Base-by-base conservation (phyloP, 179 eudicot species). In the Silene noctiflora region DNA sequence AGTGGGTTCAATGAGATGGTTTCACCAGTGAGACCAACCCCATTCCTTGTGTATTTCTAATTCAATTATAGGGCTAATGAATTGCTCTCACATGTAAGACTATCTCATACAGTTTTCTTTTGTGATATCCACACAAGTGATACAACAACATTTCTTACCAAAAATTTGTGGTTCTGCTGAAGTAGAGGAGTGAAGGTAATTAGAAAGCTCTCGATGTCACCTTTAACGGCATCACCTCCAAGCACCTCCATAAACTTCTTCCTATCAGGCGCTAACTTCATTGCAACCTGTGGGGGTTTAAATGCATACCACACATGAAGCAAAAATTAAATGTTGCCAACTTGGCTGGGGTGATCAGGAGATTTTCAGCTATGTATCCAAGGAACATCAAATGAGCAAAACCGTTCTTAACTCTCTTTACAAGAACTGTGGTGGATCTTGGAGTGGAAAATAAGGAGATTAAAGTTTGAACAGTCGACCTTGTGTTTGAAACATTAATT, bases 221-320 rank as follows among this genome's bases (percentile, higher is more conserved):
- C 78, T 71, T 83, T 77, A 64, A 88, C 67, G 58, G 85, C 84
- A 55, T 83, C 91, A 39, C 87, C 81, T 10, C 93, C 91, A 27
- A 93, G 70, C 66, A 94, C 87, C 74, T 87, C 95, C 87, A 94
- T 82, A 81, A 93, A 94, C 85, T 86, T 94, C 62, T 85, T 91
- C 87, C 97, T 91, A 25, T 94, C 94, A 0, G 97, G 98, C 74
- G 85, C 97, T 44, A 94, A 86, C 84, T 92, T 94, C 73, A 88
- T 91, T 2, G 93, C 98, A 79, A 94, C 86, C 98, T 94, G 87
- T 25, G 31, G 44, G 31, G 44, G 78, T 80, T 71, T 65, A 80
- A 46, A 63, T 6, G 56, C 73, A 71, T 70, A 20, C 13, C 76
- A 31, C 17, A 27, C 33, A 67, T 74, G 25, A 79, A 59, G 16